Evolutionary conservation across 2,329 filamentous ascomycete genomes (phyloP).

Genomic region (Monilinia fructigena): DNA sequence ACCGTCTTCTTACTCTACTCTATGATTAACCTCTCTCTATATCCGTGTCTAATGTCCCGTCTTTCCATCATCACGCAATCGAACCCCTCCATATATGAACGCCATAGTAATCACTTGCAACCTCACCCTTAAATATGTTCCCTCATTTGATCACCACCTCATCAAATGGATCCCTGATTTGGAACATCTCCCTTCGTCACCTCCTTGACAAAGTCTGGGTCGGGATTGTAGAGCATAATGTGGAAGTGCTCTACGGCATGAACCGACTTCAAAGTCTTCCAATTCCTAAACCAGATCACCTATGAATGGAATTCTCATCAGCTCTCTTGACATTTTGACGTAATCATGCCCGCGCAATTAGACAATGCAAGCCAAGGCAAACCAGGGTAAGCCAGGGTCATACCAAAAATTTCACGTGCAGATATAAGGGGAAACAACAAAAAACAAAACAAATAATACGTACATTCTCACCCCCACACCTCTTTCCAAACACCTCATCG

Average conservation of each 20-base stretch:
- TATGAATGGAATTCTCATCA: constrained; percentile 29
- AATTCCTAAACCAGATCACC: constrained; percentile 87
- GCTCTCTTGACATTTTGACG: neutral
- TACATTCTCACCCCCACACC: constrained; percentile 53
- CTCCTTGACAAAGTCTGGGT: constrained; percentile 63
- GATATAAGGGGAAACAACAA: neutral
- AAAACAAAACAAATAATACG: constrained; percentile 36
- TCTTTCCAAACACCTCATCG: constrained; percentile 59
- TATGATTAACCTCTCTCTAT: neutral
- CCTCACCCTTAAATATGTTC: neutral
- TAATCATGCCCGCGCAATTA: neutral
- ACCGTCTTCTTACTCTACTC: neutral
- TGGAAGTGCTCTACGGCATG: constrained; percentile 91
- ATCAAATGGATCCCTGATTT: constrained; percentile 43
- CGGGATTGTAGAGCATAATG: constrained; percentile 81
- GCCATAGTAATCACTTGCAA: neutral
- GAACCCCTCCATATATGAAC: neutral
- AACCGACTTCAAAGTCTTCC: constrained; percentile 79
- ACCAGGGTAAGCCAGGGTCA: neutral
- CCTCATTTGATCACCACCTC: neutral
- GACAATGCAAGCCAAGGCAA: neutral
- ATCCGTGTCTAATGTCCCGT: neutral
- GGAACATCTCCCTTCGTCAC: constrained; percentile 75
- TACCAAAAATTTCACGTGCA: neutral
- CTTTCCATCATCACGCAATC: neutral